Conservation (phyloP, 1,284 basidiomycete genomes). For the Leccinum solheimii region DNA sequence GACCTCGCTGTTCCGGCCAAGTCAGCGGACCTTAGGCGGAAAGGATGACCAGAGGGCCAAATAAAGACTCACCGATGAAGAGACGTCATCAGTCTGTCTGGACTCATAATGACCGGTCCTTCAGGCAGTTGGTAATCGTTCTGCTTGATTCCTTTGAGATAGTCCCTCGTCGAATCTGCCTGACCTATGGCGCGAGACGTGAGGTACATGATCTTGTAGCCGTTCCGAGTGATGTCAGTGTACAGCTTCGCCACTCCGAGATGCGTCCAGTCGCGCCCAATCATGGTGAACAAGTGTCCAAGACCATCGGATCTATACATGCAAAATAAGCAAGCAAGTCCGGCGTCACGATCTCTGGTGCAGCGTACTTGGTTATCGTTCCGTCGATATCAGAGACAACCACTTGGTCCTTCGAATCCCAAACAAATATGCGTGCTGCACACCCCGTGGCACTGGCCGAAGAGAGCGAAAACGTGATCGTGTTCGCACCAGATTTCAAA, state of each 20-base stretch:
- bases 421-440: constrained; percentile 92
- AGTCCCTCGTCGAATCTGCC: constrained; percentile 95
- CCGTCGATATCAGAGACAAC: constrained; percentile 99
- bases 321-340: not conserved
- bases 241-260: constrained; percentile 97
- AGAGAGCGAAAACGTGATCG: constrained; percentile 94
- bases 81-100: constrained; percentile 93
- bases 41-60: not conserved
- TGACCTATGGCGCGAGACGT: constrained; percentile 98
- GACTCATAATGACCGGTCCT: constrained; percentile 99
- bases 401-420: constrained; percentile 88
- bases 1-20: constrained; percentile 68
- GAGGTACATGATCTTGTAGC: constrained; percentile 98
- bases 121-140: constrained; percentile 95
- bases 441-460: constrained; percentile 85
- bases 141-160: constrained; percentile 93
- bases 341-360: not conserved
- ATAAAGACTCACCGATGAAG: constrained; percentile 74
- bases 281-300: constrained; percentile 97
- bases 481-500: constrained; percentile 87
- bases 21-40: constrained; percentile 1
- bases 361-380: constrained; percentile 91
- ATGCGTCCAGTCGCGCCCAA: constrained; percentile 99
- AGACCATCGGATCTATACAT: constrained; percentile 85
- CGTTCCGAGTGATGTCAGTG: constrained; percentile 94